phyloP scores from a whole-genome alignment of 2,329 filamentous ascomycete genomes.

The Sclerotinia nivalis region DNA sequence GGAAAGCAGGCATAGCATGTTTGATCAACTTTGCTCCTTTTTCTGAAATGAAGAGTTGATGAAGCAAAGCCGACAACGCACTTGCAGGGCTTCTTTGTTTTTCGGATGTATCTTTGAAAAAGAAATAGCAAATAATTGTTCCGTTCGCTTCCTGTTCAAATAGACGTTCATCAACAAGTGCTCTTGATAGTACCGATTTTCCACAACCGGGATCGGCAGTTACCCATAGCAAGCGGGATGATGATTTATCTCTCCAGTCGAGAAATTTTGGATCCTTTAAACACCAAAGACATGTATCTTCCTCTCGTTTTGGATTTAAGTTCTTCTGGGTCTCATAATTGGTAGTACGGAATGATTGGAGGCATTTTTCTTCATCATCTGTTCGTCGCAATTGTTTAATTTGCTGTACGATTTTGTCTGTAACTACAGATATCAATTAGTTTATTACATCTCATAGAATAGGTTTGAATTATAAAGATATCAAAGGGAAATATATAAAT shows the following conservation, averaged over 20 bases:
- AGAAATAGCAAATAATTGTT: conserved; percentile 21
- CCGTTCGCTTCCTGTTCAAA: conserved; percentile 1
- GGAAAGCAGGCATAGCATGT: conserved; percentile 13
- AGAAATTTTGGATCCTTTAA: conserved; percentile 8
- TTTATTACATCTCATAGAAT: background rate
- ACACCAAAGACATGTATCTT: conserved; percentile 16
- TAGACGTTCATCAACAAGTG: conserved; percentile 16
- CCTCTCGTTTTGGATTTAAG: conserved; percentile 5
- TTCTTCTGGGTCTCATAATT: conserved; percentile 16
- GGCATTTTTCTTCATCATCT: conserved; percentile 10
- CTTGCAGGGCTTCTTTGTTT: conserved; percentile 10
- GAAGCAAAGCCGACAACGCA: conserved; percentile 19
- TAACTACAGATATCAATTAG: background rate
- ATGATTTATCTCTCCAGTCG: conserved; percentile 15
- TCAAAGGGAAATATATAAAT: background rate
- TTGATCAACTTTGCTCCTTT: conserved; percentile 9
- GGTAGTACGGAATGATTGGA: background rate
- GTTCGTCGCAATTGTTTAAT: conserved; percentile 11
- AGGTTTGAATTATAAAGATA: background rate
- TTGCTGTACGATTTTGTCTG: conserved; percentile 2
- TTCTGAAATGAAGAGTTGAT: conserved; percentile 20
- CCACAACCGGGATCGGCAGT: conserved; percentile 23
- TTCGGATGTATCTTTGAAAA: conserved; percentile 21
- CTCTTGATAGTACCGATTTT: conserved; percentile 22
- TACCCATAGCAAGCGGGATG: conserved; percentile 17